phyloP scores from a whole-genome alignment of 1,139 yeast species.

The Tardiomyces depauwii region DNA sequence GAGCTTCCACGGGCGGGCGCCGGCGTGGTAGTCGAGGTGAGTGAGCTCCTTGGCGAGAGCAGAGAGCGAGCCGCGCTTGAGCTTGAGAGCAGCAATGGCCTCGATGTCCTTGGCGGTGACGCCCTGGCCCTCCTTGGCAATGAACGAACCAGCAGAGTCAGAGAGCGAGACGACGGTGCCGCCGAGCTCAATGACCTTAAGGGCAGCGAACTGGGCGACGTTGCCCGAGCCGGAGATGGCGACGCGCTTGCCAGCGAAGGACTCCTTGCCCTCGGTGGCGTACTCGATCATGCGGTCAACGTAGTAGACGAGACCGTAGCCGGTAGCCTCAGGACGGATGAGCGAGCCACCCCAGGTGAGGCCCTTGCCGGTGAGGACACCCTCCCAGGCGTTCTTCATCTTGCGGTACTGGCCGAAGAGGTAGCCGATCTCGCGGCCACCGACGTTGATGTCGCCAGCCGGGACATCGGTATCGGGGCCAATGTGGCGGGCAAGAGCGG shows the following conservation, averaged over 20 bases:
- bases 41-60: conserved; percentile 52
- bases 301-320: conserved; percentile 94
- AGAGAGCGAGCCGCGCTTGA: conserved; percentile 66
- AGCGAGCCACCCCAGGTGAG: conserved; percentile 97
- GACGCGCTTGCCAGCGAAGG: conserved; percentile 85
- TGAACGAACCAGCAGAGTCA: conserved; percentile 85
- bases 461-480: conserved; percentile 98
- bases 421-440: conserved; percentile 89
- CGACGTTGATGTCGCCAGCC: conserved; percentile 93
- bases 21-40: conserved; percentile 50
- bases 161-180: conserved; percentile 89
- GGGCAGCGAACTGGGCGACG: conserved; percentile 98
- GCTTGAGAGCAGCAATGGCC: conserved; percentile 71
- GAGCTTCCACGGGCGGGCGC: conserved; percentile 94
- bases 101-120: conserved; percentile 72
- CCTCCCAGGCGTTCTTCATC: conserved; percentile 88
- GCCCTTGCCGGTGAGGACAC: conserved; percentile 97
- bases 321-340: conserved; percentile 99
- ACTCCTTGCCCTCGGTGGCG: conserved; percentile 80
- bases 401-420: conserved; percentile 95
- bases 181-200: conserved; percentile 94
- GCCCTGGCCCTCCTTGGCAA: conserved; percentile 46
- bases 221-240: conserved; percentile 98
- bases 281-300: conserved; percentile 96
- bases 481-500: conserved; percentile 90